Conservation (phyloP, 768 basidiomycete species). For the Lactarius sp. region DNA sequence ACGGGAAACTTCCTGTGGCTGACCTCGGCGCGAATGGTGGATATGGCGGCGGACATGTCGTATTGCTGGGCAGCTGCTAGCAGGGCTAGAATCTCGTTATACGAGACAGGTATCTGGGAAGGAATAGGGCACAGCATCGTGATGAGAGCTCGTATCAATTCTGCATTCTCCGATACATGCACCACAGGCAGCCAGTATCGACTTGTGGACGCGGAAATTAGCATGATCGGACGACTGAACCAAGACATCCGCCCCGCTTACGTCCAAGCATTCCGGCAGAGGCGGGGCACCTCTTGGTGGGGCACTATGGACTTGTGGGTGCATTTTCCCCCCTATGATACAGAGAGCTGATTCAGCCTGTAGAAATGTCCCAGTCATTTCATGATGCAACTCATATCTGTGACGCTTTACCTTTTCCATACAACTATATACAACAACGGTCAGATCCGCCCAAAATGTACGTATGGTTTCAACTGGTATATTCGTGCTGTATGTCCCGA, state of each 20-base stretch:
- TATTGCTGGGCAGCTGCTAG: slow-evolving; percentile 27
- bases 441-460: slow-evolving; percentile 4
- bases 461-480: not conserved
- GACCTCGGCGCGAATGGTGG: not conserved
- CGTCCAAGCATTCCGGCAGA: not conserved
- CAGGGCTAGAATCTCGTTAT: not conserved
- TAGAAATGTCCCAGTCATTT: not conserved
- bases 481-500: not conserved
- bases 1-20: not conserved
- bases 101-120: slow-evolving; percentile 1
- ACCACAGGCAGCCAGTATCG: slow-evolving; percentile 8
- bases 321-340: not conserved
- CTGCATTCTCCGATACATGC: slow-evolving; percentile 7
- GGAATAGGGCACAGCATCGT: slow-evolving; percentile 17
- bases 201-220: slow-evolving; percentile 21
- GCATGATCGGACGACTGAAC: slow-evolving; percentile 10
- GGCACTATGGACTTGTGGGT: not conserved
- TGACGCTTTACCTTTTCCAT: not conserved
- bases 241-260: not conserved
- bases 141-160: slow-evolving; percentile 5
- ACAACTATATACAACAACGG: not conserved
- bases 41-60: slow-evolving; percentile 20
- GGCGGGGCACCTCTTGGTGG: not conserved
- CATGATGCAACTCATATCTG: too few species aligned
- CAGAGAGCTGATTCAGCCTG: slow-evolving; percentile 6